These are phyloP conservation scores for Trichoderma hamatum DNA, from an alignment of 2,329 filamentous ascomycete genomes.

Conservation along the genomic window DNA sequence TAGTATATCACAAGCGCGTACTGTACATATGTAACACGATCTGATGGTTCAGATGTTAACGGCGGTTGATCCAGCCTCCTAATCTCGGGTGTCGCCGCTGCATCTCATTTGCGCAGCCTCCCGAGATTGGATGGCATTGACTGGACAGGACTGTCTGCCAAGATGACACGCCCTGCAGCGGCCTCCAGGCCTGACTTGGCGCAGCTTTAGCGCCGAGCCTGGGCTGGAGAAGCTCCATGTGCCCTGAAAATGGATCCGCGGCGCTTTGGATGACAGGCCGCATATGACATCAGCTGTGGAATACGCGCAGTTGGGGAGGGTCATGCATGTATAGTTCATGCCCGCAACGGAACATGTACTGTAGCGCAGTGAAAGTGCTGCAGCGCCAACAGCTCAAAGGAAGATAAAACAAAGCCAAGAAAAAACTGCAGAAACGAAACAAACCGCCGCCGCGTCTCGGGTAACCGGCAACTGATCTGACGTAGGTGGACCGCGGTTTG, in stretches of 20 bases:
- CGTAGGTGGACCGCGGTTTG: constrained; percentile 13
- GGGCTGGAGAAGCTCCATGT: neutral
- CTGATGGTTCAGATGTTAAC: neutral
- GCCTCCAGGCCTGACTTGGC: neutral
- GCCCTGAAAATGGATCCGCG: neutral
- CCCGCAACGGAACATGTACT: neutral
- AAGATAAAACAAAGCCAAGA: neutral
- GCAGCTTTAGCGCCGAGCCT: neutral
- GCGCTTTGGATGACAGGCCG: neutral
- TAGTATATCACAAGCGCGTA: neutral
- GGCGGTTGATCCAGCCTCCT: neutral
- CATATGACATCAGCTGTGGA: neutral
- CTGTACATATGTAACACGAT: neutral
- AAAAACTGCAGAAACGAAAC: neutral
- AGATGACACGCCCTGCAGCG: neutral
- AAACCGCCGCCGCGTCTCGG: constrained; percentile 13
- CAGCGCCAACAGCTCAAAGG: neutral
- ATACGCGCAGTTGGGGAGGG: neutral
- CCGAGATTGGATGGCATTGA: neutral
- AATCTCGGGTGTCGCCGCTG: constrained; percentile 10
- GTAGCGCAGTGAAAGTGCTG: neutral
- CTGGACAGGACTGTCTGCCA: neutral
- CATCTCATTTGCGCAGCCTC: neutral
- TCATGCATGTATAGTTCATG: neutral
- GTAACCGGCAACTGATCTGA: constrained; percentile 24